Percentiles rank a stretch among this genome's conserved stretches.
Evolutionary conservation across 2,329 filamentous ascomycete genomes (phyloP).

Genomic region (Arthrinium puccinioides): DNA sequence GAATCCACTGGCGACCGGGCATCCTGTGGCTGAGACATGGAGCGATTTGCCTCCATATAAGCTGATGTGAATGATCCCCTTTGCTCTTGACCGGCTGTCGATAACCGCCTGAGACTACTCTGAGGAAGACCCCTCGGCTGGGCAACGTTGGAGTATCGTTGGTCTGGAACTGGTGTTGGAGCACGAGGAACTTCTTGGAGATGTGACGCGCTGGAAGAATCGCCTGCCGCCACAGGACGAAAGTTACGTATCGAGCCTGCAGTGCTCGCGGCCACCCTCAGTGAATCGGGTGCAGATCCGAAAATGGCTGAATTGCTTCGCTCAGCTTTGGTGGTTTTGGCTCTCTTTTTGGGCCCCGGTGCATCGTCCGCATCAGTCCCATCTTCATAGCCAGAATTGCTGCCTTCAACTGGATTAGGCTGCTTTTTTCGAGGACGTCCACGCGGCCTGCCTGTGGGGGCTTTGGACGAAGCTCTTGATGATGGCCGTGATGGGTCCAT

Average conservation of each 20-base stretch:
- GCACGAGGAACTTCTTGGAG: slow-evolving; percentile 68
- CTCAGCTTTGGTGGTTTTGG: slow-evolving; percentile 66
- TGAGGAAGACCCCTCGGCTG: slow-evolving; percentile 26
- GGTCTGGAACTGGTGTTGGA: slow-evolving; percentile 66
- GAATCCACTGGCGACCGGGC: slow-evolving; percentile 50
- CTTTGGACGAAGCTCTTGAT: slow-evolving; percentile 49
- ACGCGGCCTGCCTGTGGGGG: slow-evolving; percentile 46
- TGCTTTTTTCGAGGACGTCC: slow-evolving; percentile 51
- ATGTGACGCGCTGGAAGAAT: slow-evolving; percentile 39
- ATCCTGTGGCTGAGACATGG: slow-evolving; percentile 37
- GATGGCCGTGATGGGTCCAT: slow-evolving; percentile 29
- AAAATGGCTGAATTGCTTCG: slow-evolving; percentile 68
- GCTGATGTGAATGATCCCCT: slow-evolving; percentile 22
- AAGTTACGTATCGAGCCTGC: slow-evolving; percentile 81
- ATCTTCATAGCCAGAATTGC: slow-evolving; percentile 69
- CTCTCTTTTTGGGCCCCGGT: slow-evolving; percentile 63
- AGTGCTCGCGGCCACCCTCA: slow-evolving; percentile 86
- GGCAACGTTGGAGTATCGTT: slow-evolving; percentile 18
- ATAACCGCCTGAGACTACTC: slow-evolving; percentile 54
- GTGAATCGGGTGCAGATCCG: slow-evolving; percentile 66
- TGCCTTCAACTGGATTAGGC: slow-evolving; percentile 43
- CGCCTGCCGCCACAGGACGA: slow-evolving; percentile 58
- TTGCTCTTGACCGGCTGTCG: slow-evolving; percentile 46
- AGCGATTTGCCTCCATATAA: slow-evolving; percentile 26
- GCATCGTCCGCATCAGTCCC: slow-evolving; percentile 53